phyloP scores from a whole-genome alignment of 2,329 filamentous ascomycete species.

The Penicillium corylophilum region DNA sequence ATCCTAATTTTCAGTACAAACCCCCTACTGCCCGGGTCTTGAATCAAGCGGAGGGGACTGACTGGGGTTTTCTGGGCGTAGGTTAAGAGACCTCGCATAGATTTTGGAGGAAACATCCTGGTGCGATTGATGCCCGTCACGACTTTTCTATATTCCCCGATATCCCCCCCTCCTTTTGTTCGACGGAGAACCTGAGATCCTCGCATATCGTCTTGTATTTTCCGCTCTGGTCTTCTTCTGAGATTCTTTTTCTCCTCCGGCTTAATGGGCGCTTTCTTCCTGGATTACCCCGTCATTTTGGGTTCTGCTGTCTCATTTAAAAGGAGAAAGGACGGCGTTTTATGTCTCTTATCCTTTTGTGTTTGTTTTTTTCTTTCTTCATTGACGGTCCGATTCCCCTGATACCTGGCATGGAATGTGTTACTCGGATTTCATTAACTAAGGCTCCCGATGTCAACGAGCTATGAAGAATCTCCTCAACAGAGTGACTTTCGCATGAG shows the following conservation, averaged over 20 bases:
- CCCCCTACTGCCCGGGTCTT: conserved; percentile 32
- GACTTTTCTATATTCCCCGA: conserved; percentile 13
- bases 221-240: background rate
- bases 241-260: background rate
- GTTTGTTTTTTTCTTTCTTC: background rate
- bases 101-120: conserved; percentile 5
- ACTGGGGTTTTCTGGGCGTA: conserved; percentile 42
- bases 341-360: background rate
- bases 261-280: conserved; percentile 8
- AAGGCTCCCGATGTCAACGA: background rate
- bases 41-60: conserved; percentile 41
- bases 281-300: conserved; percentile 15
- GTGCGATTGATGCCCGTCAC: conserved; percentile 26
- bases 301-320: conserved; percentile 14
- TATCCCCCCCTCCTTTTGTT: conserved; percentile 5
- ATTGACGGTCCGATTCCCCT: conserved; percentile 8
- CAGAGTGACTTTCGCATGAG: background rate
- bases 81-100: conserved; percentile 29
- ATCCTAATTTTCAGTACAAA: conserved; percentile 36
- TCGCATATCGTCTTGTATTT: conserved; percentile 14
- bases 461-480: conserved; percentile 2
- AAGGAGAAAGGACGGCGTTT: conserved; percentile 20
- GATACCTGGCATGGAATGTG: conserved; percentile 21
- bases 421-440: background rate
- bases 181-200: conserved; percentile 3